A percentile compares a stretch with the other conserved stretches of the same genome.
phyloP scores from a whole-genome alignment of 176 grass and related monocot genomes.

The Stipa capillata region DNA sequence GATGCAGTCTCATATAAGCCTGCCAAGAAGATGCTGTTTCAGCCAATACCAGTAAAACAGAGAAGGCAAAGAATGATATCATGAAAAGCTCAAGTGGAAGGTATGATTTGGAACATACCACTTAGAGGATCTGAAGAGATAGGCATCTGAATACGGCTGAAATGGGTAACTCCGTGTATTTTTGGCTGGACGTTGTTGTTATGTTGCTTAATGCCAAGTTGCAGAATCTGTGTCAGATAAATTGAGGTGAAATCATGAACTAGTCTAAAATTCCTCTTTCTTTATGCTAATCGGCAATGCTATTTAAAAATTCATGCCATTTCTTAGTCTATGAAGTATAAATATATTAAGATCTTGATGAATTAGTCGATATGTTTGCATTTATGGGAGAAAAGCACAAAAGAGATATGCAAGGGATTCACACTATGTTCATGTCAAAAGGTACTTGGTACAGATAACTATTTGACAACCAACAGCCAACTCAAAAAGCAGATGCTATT shows the following conservation, averaged over 20 bases:
- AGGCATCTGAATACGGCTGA: slow-evolving; percentile 69
- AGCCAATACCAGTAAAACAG: slow-evolving; percentile 14
- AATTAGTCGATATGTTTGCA: background rate
- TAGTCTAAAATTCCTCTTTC: background rate
- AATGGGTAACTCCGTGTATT: slow-evolving; percentile 57
- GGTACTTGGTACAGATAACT: background rate
- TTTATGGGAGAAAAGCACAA: background rate
- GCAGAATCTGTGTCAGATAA: slow-evolving; percentile 52
- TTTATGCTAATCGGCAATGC: background rate
- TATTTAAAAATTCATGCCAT: background rate
- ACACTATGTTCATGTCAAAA: background rate
- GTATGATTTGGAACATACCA: slow-evolving; percentile 45
- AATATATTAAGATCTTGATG: no score
- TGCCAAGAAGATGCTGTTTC: slow-evolving; percentile 31
- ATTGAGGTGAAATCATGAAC: slow-evolving; percentile 29
- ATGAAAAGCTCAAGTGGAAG: slow-evolving; percentile 1
- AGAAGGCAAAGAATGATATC: background rate
- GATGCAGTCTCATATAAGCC: slow-evolving; percentile 72
- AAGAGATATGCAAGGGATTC: background rate
- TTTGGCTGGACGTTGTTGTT: slow-evolving; percentile 49
- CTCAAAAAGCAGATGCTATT: background rate
- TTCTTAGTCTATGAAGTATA: background rate
- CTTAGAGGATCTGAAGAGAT: slow-evolving; percentile 74
- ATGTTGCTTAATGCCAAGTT: slow-evolving; percentile 49
- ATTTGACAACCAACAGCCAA: background rate